Base-by-base conservation (phyloP, 176 grass and related monocot species). In the Aegilops speltoides region DNA sequence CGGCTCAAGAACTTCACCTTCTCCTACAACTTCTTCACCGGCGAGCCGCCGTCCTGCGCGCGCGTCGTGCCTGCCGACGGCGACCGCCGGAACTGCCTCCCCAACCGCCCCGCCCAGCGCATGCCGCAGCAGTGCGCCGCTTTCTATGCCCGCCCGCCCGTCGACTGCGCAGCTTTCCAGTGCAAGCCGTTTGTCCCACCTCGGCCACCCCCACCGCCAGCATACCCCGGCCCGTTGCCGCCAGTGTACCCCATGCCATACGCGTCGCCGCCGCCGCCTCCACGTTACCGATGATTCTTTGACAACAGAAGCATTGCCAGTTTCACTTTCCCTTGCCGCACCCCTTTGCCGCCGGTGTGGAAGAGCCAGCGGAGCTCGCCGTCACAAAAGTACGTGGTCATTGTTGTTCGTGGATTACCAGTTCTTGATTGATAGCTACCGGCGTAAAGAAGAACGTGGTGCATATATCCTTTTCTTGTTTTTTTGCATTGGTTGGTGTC, bases 221-320 rank as follows among this genome's bases (percentile, higher is more conserved):
- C 80, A 12, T 95, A 93, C 66, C 83, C 89, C 15, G 89, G 93
- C 7, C 91, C 93, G 26, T 24, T 94, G 45, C 96, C 96, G 1
- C 96, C 96, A 0, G 93, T 98, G 4, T 86, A 93, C 80, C 91
- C 86, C 78, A 70, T 98, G 68, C 86, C 89, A 33, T 98, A 98
- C 77, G 86, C 91, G 0, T 98, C 96, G 68, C 96, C 96, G 33
- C 97, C 97, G 11, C 97, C 97, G 3, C 97, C 97, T 6, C 80
- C 91, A 24, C 89, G 61, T 10, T 86, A 96, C 86, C 80, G 86
- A 89, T 87, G 83, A 85, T 92, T 80, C 59, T 46, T 17, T n/a
- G 13, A 46, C 43, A n/a, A 3, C 22, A 41, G 2, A 24, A 40
- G 56, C 66, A 45, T 52, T 15, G 34, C 17, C 64, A 17, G 67